Evolutionary conservation across 2,329 filamentous ascomycete genomes (phyloP), one percentile per base, ranked within the genome.

Genomic region (Xylaria arbuscula): DNA sequence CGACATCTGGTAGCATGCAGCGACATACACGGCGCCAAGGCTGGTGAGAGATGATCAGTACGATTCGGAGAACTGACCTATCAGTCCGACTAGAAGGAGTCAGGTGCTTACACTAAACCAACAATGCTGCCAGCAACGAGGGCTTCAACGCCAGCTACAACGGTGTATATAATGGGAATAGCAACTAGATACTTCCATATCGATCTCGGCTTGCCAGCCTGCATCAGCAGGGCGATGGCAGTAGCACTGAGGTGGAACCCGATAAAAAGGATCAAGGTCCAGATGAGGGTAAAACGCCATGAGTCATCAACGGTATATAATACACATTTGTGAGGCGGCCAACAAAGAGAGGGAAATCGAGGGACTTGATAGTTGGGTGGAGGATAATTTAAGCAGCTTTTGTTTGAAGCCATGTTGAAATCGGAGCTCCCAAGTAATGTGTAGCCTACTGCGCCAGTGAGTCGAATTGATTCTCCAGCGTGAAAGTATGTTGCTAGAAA

Each of bases 1-100:
- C 54, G 93, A 95, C 93, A 97, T 96, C 75, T 90, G 86, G 78
- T 95, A 97, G 80, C 91, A 93, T 51, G 93, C 94, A 2, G 91
- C 88, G 73, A 89, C 88, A 77, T 97, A 97, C 42, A 95, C 88
- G 9, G 91, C 92, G 13, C 92, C 93, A 22, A 97, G 83, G 57
- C 92, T 94, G 70, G 34, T 24, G 24, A 62, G 22, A 28, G 11
- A 47, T 24, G 59, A 61, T 73, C 53, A 73, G 70, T 64, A 69
- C n/a, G 19, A 36, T 62, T 38, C 64, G 9, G 28, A 53, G 9
- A 24, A 15, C 34, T 15, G 24, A 62, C 10, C 11, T 32, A n/a
- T 13, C 36, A 48, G 19, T 45, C 47, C 24, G n/a, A 42, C 1
- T 22, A 17, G n/a, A 34, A 53, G 38, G 22, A 32, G 55, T 13